These are phyloP conservation scores for Leptographium procerum DNA, from an alignment of 2,329 filamentous ascomycete species.

Conservation along the genomic window DNA sequence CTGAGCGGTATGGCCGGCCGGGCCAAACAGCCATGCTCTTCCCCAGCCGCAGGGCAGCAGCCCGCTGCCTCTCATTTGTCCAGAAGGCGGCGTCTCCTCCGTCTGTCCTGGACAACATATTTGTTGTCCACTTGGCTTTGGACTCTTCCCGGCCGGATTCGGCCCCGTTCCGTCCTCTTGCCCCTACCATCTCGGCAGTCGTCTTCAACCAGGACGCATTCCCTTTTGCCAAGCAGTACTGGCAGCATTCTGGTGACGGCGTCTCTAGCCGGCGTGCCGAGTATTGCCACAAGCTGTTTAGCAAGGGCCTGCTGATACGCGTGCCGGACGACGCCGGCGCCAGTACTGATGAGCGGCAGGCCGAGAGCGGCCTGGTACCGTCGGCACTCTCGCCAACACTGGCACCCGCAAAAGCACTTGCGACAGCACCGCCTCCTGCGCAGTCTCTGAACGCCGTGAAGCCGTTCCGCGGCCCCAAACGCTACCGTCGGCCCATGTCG, in stretches of 20 bases:
- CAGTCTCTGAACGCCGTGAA: conserved; percentile 19
- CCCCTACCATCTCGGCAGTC: conserved; percentile 56
- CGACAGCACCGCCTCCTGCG: conserved; percentile 16
- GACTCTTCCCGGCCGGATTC: conserved; percentile 41
- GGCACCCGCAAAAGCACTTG: conserved; percentile 1
- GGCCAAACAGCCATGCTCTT: conserved; percentile 71
- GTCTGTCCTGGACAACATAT: conserved; percentile 35
- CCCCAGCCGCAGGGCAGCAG: conserved; percentile 58
- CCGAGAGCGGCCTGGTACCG: background rate
- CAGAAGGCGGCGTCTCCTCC: conserved; percentile 39
- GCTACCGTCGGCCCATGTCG: conserved; percentile 57
- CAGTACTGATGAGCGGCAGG: background rate
- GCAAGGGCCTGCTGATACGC: conserved; percentile 48
- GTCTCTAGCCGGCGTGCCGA: conserved; percentile 84
- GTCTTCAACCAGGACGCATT: conserved; percentile 59
- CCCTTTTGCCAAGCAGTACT: conserved; percentile 77
- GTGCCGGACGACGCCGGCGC: conserved; percentile 10
- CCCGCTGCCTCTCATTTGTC: conserved; percentile 66
- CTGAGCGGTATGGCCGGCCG: conserved; percentile 48
- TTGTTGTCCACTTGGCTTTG: conserved; percentile 52
- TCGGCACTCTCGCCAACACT: background rate
- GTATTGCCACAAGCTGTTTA: conserved; percentile 69
- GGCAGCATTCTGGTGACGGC: conserved; percentile 93
- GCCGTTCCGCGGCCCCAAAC: conserved; percentile 57
- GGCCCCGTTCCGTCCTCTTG: conserved; percentile 39